Conservation (phyloP, 305 asterid genomes). For the Plantago coronopus region DNA sequence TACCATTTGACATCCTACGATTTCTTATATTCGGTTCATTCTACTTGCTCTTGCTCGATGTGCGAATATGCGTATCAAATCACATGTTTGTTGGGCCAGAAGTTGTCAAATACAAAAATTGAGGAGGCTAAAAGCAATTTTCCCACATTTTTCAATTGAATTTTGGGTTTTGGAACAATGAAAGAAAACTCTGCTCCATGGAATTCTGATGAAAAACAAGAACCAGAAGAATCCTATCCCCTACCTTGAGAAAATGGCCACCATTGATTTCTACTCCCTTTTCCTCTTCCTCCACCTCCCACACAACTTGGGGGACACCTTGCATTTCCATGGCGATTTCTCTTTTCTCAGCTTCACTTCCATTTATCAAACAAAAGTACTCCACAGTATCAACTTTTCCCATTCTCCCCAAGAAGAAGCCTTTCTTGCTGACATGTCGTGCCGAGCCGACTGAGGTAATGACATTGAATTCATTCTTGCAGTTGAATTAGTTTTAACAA, state of each 20-base stretch:
- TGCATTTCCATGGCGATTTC: conserved; percentile 35
- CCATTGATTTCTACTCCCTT: conserved; percentile 14
- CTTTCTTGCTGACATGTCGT: conserved; percentile 34
- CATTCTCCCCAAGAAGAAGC: conserved; percentile 25
- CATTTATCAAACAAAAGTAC: conserved; percentile 28
- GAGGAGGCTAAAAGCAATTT: background rate
- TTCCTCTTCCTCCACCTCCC: conserved; percentile 4
- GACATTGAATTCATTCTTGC: background rate
- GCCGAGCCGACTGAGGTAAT: conserved; percentile 53
- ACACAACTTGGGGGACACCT: conserved; percentile 17
- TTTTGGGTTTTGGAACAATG: background rate
- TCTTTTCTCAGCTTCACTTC: conserved; percentile 31
- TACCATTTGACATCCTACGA: too few relatives aligned
- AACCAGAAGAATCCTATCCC: conserved; percentile 62
- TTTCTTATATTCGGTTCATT: too few relatives aligned
- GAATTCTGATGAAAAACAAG: conserved; percentile 26
- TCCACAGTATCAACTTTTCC: conserved; percentile 27
- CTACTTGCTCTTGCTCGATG: too few relatives aligned
- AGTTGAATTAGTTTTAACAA: background rate
- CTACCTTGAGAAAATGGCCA: conserved; percentile 8
- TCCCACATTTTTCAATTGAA: background rate
- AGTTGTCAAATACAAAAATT: too few relatives aligned
- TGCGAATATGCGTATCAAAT: too few relatives aligned
- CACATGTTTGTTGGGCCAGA: too few relatives aligned
- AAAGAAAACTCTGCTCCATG: background rate